These are phyloP conservation scores for Annona squamosa DNA, from an alignment of 164 flowering plant species.

Conservation along the genomic window DNA sequence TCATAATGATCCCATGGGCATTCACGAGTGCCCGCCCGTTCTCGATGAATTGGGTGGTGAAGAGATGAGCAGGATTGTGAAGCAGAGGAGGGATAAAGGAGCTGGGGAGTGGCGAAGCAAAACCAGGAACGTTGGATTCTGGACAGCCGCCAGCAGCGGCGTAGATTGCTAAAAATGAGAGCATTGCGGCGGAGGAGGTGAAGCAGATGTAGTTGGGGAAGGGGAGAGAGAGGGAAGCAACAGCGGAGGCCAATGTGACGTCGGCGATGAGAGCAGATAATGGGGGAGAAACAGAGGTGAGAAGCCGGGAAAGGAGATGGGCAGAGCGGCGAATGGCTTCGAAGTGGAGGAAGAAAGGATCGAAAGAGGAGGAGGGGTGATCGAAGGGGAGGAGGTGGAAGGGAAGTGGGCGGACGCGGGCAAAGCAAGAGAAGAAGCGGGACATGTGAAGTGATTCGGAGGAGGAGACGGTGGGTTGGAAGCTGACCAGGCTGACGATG, in stretches of 20 bases:
- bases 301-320: constrained; percentile 25
- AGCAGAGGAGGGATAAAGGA: constrained; percentile 27
- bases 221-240: constrained; percentile 9
- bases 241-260: constrained; percentile 9
- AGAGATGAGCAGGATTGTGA: constrained; percentile 10
- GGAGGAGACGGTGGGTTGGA: constrained; percentile 18
- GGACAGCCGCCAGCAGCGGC: neutral
- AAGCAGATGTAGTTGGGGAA: constrained; percentile 31
- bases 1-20: constrained; percentile 33
- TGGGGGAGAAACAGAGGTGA: constrained; percentile 20
- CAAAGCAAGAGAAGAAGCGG: constrained; percentile 17
- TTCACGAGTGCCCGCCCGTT: constrained; percentile 18
- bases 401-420: constrained; percentile 8
- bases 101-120: constrained; percentile 23
- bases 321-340: constrained; percentile 32
- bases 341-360: constrained; percentile 38
- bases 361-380: constrained; percentile 8
- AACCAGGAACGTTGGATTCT: constrained; percentile 21
- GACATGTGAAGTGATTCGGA: constrained; percentile 11
- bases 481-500: constrained; percentile 14
- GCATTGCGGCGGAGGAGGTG: constrained; percentile 35
- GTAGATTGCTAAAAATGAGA: constrained; percentile 20
- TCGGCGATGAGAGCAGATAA: constrained; percentile 22
- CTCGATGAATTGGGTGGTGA: constrained; percentile 11
- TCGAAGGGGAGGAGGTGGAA: constrained; percentile 21